These are phyloP conservation scores for Phyllosticta citribraziliensis DNA, from an alignment of 2,329 filamentous ascomycete species.

Conservation along the genomic window DNA sequence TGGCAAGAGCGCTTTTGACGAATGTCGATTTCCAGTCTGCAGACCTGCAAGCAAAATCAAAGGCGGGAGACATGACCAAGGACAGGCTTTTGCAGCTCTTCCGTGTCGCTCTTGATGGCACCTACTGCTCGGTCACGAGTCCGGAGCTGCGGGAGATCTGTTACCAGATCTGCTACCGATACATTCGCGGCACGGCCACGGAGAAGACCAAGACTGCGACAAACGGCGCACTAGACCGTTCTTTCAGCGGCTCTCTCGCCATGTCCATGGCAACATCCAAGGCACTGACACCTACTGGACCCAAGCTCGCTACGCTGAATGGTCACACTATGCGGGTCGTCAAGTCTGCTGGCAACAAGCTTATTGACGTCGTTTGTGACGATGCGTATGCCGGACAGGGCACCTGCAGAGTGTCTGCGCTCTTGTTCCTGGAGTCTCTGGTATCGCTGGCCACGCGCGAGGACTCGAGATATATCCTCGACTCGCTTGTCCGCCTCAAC, in stretches of 20 bases:
- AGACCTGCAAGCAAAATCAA: constrained; percentile 1
- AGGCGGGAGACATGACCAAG: constrained; percentile 59
- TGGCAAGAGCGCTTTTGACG: constrained; percentile 64
- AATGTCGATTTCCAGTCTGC: constrained; percentile 53
- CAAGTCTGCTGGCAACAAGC: constrained; percentile 67
- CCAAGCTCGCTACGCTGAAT: constrained; percentile 26
- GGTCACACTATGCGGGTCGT: constrained; percentile 56
- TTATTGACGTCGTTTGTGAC: constrained; percentile 83
- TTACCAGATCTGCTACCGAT: constrained; percentile 85
- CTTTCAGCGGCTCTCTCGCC: constrained; percentile 4
- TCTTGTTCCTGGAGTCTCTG: constrained; percentile 73
- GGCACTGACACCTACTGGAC: not conserved
- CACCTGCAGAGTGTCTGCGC: constrained; percentile 71
- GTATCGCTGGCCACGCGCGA: constrained; percentile 65
- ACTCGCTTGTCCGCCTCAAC: constrained; percentile 74
- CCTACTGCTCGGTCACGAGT: constrained; percentile 62
- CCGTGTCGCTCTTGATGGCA: constrained; percentile 71
- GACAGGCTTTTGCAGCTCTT: constrained; percentile 90
- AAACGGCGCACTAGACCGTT: constrained; percentile 23
- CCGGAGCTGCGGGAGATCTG: constrained; percentile 69
- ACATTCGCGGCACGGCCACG: constrained; percentile 59
- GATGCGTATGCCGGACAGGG: constrained; percentile 82
- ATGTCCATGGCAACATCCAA: not conserved
- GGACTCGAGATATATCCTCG: constrained; percentile 64
- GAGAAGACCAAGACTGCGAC: constrained; percentile 23